A percentile compares a stretch with the other conserved stretches of the same genome.
Conservation (phyloP, 768 basidiomycete species). For the Amanita exitialis region DNA sequence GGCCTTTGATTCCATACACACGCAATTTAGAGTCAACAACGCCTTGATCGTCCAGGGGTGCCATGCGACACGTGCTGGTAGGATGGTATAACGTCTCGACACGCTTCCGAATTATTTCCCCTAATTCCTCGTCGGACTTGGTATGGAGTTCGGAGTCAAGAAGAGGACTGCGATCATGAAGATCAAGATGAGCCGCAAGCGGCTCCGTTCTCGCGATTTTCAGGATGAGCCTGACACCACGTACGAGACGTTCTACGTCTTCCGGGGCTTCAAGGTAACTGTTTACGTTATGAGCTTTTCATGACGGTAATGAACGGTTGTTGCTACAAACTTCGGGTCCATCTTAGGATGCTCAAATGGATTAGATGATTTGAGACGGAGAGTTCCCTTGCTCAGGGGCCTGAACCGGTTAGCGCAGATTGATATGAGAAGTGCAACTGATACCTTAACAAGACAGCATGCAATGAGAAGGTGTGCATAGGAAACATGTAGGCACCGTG, state of each 20-base stretch:
- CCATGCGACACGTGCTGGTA: slow-evolving; percentile 35
- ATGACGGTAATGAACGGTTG: background rate
- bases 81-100: slow-evolving; percentile 39
- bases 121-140: slow-evolving; percentile 27
- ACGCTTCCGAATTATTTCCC: slow-evolving; percentile 26
- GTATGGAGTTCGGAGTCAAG: slow-evolving; percentile 26
- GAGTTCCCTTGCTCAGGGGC: slow-evolving; percentile 27
- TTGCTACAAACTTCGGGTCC: slow-evolving; percentile 25
- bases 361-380: slow-evolving; percentile 24
- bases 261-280: slow-evolving; percentile 28
- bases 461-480: slow-evolving; percentile 27
- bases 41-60: slow-evolving; percentile 25
- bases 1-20: slow-evolving; percentile 32
- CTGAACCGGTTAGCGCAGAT: slow-evolving; percentile 12
- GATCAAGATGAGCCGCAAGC: slow-evolving; percentile 21
- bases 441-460: slow-evolving; percentile 26
- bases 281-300: background rate
- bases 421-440: background rate
- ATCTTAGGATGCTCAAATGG: slow-evolving; percentile 27
- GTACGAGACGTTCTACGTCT: slow-evolving; percentile 27
- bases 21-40: slow-evolving; percentile 34
- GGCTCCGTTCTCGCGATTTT: slow-evolving; percentile 27
- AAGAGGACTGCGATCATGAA: slow-evolving; percentile 16
- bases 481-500: slow-evolving; percentile 26
- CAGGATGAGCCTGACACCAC: slow-evolving; percentile 24